Evolutionary conservation across 805 yeast genomes (phyloP).

Genomic region (Saturnispora hagleri): DNA sequence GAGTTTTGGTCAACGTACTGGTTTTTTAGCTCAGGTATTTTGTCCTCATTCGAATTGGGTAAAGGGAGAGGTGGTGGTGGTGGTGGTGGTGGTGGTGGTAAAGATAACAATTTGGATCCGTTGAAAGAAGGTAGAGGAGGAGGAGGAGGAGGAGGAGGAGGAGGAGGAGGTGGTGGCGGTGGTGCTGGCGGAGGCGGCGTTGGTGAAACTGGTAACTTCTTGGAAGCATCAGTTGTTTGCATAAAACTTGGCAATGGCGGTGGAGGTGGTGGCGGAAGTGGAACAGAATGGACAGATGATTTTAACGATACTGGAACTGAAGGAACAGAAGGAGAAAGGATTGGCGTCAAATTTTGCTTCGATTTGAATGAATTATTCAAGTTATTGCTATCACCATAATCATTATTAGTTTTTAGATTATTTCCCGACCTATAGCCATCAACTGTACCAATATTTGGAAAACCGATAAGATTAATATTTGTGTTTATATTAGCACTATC

Average conservation of each 20-base stretch:
- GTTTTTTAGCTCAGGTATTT: not conserved
- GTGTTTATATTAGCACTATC: too few relatives aligned
- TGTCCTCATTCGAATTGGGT: not conserved
- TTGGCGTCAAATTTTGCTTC: too few relatives aligned
- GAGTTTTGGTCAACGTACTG: slow-evolving; percentile 8
- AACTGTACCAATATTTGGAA: too few relatives aligned
- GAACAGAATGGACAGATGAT: too few relatives aligned
- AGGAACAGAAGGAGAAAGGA: slow-evolving; percentile 24
- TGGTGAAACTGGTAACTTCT: slow-evolving; percentile 8
- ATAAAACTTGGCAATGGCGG: slow-evolving; percentile 19
- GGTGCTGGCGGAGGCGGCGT: slow-evolving; percentile 15
- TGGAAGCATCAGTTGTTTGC: too few relatives aligned
- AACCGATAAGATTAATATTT: too few relatives aligned
- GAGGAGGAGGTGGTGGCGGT: not conserved
- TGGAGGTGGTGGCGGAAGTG: slow-evolving; percentile 18
- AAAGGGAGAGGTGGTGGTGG: slow-evolving; percentile 13
- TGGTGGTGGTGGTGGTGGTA: slow-evolving; percentile 13
- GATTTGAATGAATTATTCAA: too few relatives aligned
- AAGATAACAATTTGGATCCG: not conserved
- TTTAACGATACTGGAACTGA: not conserved
- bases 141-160: slow-evolving; percentile 11
- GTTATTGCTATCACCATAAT: too few relatives aligned
- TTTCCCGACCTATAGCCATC: too few relatives aligned
- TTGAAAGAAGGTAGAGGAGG: slow-evolving; percentile 8
- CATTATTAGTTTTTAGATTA: not conserved